These are phyloP conservation scores for Plectosphaerella cucumerina DNA, from an alignment of 2,329 filamentous ascomycete species.

Conservation along the genomic window DNA sequence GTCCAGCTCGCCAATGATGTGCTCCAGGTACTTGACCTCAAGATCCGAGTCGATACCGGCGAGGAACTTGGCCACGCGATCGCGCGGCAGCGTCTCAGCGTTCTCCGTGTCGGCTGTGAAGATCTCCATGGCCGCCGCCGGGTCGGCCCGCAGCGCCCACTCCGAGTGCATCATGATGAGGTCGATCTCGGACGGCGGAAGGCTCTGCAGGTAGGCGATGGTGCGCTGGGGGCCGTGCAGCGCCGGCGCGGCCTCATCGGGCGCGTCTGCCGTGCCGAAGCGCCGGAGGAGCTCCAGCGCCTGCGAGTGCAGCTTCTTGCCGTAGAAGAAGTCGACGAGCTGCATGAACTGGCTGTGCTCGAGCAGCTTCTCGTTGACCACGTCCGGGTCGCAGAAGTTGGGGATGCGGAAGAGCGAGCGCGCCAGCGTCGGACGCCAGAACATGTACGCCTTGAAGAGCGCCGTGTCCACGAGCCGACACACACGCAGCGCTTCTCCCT, in stretches of 20 bases:
- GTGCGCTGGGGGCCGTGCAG: constrained; percentile 81
- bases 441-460: constrained; percentile 93
- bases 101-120: constrained; percentile 94
- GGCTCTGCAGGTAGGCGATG: constrained; percentile 81
- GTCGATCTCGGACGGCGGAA: constrained; percentile 84
- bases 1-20: constrained; percentile 82
- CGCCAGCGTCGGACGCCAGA: constrained; percentile 77
- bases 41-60: constrained; percentile 64
- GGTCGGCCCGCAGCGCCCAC: constrained; percentile 75
- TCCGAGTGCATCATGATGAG: constrained; percentile 86
- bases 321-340: constrained; percentile 94
- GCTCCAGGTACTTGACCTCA: constrained; percentile 81
- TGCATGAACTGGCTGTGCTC: constrained; percentile 88
- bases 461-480: constrained; percentile 90
- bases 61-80: constrained; percentile 71
- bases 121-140: constrained; percentile 81
- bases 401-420: constrained; percentile 89
- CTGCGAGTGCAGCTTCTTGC: constrained; percentile 87
- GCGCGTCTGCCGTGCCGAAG: constrained; percentile 63
- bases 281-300: constrained; percentile 77
- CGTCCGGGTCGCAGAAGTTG: constrained; percentile 94
- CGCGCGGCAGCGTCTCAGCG: constrained; percentile 75
- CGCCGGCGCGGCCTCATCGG: constrained; percentile 44
- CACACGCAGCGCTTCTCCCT: constrained; percentile 67
- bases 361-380: constrained; percentile 88